Base-by-base conservation (phyloP, 306 rosid species). In the Vachellia pachyceras region DNA sequence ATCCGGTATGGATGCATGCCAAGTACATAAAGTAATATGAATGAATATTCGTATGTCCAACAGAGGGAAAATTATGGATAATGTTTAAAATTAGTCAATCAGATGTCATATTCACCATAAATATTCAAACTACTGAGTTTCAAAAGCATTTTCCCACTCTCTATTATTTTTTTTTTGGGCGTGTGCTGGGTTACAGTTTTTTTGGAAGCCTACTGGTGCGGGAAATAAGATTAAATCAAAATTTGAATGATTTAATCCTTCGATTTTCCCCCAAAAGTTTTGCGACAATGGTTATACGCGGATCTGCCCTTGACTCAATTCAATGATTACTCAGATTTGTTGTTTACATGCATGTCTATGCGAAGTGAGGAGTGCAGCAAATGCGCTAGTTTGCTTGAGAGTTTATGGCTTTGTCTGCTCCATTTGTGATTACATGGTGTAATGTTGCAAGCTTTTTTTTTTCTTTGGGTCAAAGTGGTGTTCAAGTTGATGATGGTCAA, bases 341-440 rank as follows among this genome's bases (percentile, higher is more conserved):
- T 15, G 4, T 14, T 14, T 0, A 6, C 61, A 2, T 9, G 5
- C 61, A n/a, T 1, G 12, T 29, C 23, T 75, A 9, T 45, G 6
- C 41, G 36, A n/a, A 67, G 42, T 44, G 72, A 54, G 49, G 68
- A 69, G 64, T 58, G 63, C 47, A 18, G 72, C 15, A 9, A 69
- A 29, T 45, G 45, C 22, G 29, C 75, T 57, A 57, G 64, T 57
- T 57, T 1, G 35, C 29, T 57, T 4, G 33, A 20, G 61, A 22
- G 25, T 22, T 8, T 68, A 29, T 63, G 68, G 18, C n/a, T 33
- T 10, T 3, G 52, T 33, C 67, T 79, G 72, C 61, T 57, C 14
- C 76, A 33, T 20, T 71, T 66, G 57, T 73, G 42, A 40, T 29
- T 13, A 15, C 36, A 10, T 55, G 40, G 33, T 64, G 22, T n/a